Conservation (phyloP, 1,139 yeast genomes). For the Saccharomyces hybrid region DNA sequence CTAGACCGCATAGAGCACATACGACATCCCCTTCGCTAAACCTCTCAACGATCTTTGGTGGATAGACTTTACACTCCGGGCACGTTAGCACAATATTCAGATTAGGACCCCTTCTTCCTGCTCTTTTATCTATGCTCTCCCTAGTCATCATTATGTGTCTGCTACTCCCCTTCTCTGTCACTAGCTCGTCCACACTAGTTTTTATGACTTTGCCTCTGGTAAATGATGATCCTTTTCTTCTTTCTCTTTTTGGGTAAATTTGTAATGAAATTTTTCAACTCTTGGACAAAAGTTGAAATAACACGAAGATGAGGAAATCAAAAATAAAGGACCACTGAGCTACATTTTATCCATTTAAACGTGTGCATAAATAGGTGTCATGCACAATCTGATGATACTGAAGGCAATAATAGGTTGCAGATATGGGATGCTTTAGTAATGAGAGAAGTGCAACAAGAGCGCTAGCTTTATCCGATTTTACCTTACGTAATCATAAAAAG, state of each 20-base stretch:
- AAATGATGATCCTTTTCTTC: background rate
- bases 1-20: constrained; percentile 94
- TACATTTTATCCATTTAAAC: background rate
- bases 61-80: constrained; percentile 92
- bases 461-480: constrained; percentile 9
- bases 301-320: background rate
- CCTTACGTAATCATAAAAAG: constrained; percentile 16
- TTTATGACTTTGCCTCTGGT: background rate
- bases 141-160: background rate
- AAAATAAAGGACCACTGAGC: background rate
- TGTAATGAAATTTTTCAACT: background rate
- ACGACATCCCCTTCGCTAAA: constrained; percentile 97
- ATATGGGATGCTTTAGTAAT: background rate
- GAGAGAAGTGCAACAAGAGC: background rate
- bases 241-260: background rate
- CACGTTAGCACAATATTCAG: constrained; percentile 85
- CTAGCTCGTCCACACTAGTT: background rate
- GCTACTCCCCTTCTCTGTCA: background rate
- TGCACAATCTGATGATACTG: background rate
- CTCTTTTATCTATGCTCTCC: background rate
- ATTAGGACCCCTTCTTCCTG: constrained; percentile 49
- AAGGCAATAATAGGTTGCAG: background rate
- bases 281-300: too few species aligned
- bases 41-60: constrained; percentile 91
- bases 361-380: background rate